Base-by-base conservation (phyloP, 768 basidiomycete species). In the Tricholoma matsutake region DNA sequence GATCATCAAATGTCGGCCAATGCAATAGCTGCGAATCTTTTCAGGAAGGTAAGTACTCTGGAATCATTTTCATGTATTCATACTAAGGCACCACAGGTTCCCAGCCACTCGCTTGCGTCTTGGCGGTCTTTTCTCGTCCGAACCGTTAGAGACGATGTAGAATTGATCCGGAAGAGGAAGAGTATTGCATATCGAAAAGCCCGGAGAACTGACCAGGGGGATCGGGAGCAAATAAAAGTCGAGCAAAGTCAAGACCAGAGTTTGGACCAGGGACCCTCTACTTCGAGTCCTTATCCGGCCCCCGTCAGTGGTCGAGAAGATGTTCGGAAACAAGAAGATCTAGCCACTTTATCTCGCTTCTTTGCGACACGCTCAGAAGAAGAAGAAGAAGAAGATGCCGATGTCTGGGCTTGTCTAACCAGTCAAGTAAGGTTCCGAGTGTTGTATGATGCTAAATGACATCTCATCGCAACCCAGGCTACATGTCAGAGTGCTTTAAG, bases 331-430 rank as follows among this genome's bases (percentile, higher is more conserved):
- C 70, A 78, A 60, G 85, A 78, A 60, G 85, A 87, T 68, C 72
- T 88, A n/a, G 73, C 82, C 16, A 67, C 73, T 3, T 76, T 90
- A 37, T 78, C 81, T 6, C 69, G 71, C 9, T 89, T 87, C 65
- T 86, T 89, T 64, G 82, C 81, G 10, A 77, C 73, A 4, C 78
- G 79, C 10, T 20, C 52, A 18, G 63, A 65, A 16, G 73, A 77
- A 41, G 80, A 81, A 10, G 78, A 81, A 1, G 75, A 78, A 7
- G 69, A 73, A 8, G 76, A 76, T 13, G 68, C 71, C 1, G 67
- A 78, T n/a, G 73, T 86, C 34, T 90, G 86, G 84, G 74, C 71
- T 52, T 74, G 70, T 43, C 69, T 91, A 47, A 74, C 75, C 43
- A 67, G 70, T 56, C 71, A 81, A 74, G 88, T 85, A 62, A 53